Percentiles rank a stretch among this genome's conserved stretches.
phyloP scores from a whole-genome alignment of 1,139 yeast species.

The Blastobotrys apis region DNA sequence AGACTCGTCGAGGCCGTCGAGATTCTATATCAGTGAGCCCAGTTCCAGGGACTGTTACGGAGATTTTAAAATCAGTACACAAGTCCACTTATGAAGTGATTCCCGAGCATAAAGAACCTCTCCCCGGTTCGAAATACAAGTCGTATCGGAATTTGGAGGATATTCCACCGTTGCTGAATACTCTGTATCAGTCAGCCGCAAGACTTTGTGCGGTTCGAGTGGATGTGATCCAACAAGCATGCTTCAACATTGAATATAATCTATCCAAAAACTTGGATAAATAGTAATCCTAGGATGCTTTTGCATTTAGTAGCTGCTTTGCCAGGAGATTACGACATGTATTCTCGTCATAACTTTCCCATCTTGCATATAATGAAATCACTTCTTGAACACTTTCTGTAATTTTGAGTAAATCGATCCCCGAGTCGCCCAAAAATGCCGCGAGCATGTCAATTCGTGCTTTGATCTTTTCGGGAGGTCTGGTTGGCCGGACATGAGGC shows the following conservation, averaged over 20 bases:
- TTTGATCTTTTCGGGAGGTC: slow-evolving; percentile 33
- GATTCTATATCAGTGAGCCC: slow-evolving; percentile 15
- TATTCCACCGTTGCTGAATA: slow-evolving; percentile 13
- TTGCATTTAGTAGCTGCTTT: slow-evolving; percentile 7
- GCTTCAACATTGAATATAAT: slow-evolving; percentile 4
- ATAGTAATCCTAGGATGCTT: background rate
- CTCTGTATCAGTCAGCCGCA: slow-evolving; percentile 17
- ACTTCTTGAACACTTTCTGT: slow-evolving; percentile 80
- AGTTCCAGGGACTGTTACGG: slow-evolving; percentile 20
- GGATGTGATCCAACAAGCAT: slow-evolving; percentile 7
- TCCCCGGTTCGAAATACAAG: slow-evolving; percentile 21
- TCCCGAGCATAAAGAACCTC: background rate
- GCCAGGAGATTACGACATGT: slow-evolving; percentile 28
- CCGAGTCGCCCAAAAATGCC: slow-evolving; percentile 66
- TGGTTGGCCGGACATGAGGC: slow-evolving; percentile 30
- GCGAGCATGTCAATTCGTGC: slow-evolving; percentile 47
- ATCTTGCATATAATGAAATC: slow-evolving; percentile 69
- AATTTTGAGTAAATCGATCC: slow-evolving; percentile 69
- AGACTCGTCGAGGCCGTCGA: slow-evolving; percentile 5
- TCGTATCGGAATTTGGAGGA: slow-evolving; percentile 4
- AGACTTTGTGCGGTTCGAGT: slow-evolving; percentile 15
- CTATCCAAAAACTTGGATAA: background rate
- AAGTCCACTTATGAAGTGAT: slow-evolving; percentile 2
- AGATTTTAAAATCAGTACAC: slow-evolving; percentile 20
- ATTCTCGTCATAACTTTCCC: slow-evolving; percentile 78